Conservation (phyloP, 1,139 yeast genomes). For the Zygosaccharomyces sapae region DNA sequence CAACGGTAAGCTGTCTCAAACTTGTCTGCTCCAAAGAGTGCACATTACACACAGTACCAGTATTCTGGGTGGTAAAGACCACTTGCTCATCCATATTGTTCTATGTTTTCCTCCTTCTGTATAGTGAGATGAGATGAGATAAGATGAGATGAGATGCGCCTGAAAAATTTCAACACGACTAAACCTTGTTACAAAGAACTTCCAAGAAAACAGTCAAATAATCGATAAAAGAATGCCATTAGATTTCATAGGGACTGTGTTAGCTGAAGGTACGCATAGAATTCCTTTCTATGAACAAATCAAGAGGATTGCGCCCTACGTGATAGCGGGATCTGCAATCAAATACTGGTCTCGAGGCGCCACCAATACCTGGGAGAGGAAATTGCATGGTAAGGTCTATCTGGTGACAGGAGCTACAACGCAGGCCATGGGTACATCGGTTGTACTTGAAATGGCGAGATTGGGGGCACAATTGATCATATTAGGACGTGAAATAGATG, state of each 20-base stretch:
- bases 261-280: slow-evolving; percentile 65
- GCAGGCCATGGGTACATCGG: slow-evolving; percentile 72
- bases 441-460: slow-evolving; percentile 67
- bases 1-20: slow-evolving; percentile 34
- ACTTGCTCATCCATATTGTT: slow-evolving; percentile 33
- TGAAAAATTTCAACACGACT: slow-evolving; percentile 7
- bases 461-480: slow-evolving; percentile 85
- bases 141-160: slow-evolving; percentile 24
- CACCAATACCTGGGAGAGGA: slow-evolving; percentile 83
- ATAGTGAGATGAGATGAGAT: slow-evolving; percentile 7
- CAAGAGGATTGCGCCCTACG: slow-evolving; percentile 50
- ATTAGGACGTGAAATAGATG: slow-evolving; percentile 62
- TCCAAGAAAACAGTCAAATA: background rate
- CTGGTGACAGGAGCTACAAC: slow-evolving; percentile 86
- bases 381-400: slow-evolving; percentile 85
- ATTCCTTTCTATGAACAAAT: slow-evolving; percentile 70
- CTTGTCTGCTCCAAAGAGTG: slow-evolving; percentile 33
- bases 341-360: slow-evolving; percentile 78
- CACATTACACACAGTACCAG: slow-evolving; percentile 31
- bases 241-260: slow-evolving; percentile 62
- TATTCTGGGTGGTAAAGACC: slow-evolving; percentile 29
- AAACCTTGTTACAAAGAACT: slow-evolving; percentile 1
- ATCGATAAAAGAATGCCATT: slow-evolving; percentile 61
- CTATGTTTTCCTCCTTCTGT: background rate
- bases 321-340: slow-evolving; percentile 44